These are phyloP conservation scores for Centaurea solstitialis DNA, from an alignment of 129 eudicot genomes.

Conservation along the genomic window DNA sequence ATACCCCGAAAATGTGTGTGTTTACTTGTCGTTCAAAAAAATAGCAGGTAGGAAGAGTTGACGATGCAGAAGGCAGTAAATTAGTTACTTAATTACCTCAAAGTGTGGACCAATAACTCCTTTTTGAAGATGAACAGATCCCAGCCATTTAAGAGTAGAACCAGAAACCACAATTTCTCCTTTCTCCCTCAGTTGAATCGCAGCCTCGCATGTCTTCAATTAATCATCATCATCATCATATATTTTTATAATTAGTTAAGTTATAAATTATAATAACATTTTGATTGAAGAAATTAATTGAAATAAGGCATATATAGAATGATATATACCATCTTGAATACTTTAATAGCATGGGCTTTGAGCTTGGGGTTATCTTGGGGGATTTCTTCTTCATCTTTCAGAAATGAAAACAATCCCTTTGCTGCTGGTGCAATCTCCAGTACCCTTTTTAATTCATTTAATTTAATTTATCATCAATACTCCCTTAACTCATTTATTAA, in stretches of 20 bases:
- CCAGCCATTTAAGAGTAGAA: conserved; percentile 63
- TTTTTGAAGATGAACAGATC: conserved; percentile 61
- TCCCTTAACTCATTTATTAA: too few relatives aligned
- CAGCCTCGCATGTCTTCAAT: conserved; percentile 48
- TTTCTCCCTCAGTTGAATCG: conserved; percentile 64
- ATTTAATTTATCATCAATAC: too few relatives aligned
- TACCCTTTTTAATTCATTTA: conserved; percentile 26
- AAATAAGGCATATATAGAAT: neutral
- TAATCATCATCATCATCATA: too few relatives aligned
- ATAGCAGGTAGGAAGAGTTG: too few relatives aligned
- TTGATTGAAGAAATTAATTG: neutral
- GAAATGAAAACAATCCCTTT: conserved; percentile 55
- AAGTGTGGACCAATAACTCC: conserved; percentile 64
- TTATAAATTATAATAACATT: neutral
- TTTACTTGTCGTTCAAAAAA: too few relatives aligned
- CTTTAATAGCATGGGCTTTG: conserved; percentile 60
- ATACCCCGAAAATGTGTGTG: too few relatives aligned
- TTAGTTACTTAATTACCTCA: too few relatives aligned
- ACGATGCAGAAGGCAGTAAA: too few relatives aligned
- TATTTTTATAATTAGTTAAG: neutral
- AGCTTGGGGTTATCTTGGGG: conserved; percentile 62
- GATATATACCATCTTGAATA: conserved; percentile 50
- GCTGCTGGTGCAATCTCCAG: conserved; percentile 64
- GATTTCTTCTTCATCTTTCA: conserved; percentile 46
- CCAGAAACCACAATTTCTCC: conserved; percentile 66